These are phyloP conservation scores for Termitomyces sp. DNA, from an alignment of 768 basidiomycete genomes.

Conservation along the genomic window DNA sequence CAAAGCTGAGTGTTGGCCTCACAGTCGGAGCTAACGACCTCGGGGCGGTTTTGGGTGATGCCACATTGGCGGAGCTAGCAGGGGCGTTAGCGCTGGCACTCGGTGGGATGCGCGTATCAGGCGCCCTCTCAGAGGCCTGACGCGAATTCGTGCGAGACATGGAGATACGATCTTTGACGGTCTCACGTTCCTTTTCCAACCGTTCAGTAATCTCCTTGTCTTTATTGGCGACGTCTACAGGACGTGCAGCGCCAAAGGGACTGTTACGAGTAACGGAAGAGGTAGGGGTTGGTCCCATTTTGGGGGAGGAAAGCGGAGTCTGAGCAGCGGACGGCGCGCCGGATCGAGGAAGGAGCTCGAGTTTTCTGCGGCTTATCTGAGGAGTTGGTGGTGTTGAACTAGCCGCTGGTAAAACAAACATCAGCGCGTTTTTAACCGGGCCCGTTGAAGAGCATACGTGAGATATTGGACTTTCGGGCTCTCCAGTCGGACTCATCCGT, in stretches of 20 bases:
- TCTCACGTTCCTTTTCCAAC: slow-evolving; percentile 62
- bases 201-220: slow-evolving; percentile 75
- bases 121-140: slow-evolving; percentile 42
- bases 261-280: slow-evolving; percentile 42
- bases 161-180: slow-evolving; percentile 44
- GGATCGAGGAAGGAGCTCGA: slow-evolving; percentile 83
- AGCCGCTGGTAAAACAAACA: slow-evolving; percentile 39
- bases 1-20: slow-evolving; percentile 76
- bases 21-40: slow-evolving; percentile 43
- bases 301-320: slow-evolving; percentile 77
- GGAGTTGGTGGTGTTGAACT: slow-evolving; percentile 80
- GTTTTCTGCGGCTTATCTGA: slow-evolving; percentile 70
- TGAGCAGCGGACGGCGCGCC: slow-evolving; percentile 59
- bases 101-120: slow-evolving; percentile 28
- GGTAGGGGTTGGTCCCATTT: slow-evolving; percentile 47
- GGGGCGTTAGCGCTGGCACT: slow-evolving; percentile 15
- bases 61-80: slow-evolving; percentile 11
- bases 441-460: slow-evolving; percentile 41
- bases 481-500: slow-evolving; percentile 75
- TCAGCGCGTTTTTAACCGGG: not conserved
- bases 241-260: slow-evolving; percentile 87
- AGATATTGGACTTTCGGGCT: slow-evolving; percentile 45
- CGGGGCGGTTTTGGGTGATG: slow-evolving; percentile 24
- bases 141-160: slow-evolving; percentile 52
- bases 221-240: slow-evolving; percentile 75